phyloP scores from a whole-genome alignment of 805 yeast species.

The Candida hungchunana region DNA sequence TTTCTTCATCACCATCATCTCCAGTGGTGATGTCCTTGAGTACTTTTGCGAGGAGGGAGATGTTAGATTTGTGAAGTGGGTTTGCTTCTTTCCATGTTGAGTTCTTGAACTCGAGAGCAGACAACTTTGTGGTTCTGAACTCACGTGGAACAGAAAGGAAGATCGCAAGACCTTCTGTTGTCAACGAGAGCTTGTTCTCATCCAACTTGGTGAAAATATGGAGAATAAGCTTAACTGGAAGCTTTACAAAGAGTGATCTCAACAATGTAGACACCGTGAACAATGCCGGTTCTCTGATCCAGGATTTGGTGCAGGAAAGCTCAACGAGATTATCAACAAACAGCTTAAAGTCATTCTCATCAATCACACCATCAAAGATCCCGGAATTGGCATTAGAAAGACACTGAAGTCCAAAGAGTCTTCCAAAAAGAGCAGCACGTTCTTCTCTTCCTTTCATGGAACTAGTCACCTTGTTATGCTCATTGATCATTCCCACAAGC shows the following conservation, averaged over 20 bases:
- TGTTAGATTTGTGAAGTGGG: slow-evolving; percentile 70
- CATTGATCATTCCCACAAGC: slow-evolving; percentile 33
- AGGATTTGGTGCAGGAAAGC: slow-evolving; percentile 61
- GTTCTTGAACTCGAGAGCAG: slow-evolving; percentile 15
- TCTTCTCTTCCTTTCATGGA: slow-evolving; percentile 75
- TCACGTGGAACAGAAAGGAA: slow-evolving; percentile 48
- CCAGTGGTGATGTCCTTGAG: slow-evolving; percentile 50
- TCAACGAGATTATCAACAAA: slow-evolving; percentile 48
- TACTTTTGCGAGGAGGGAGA: slow-evolving; percentile 55
- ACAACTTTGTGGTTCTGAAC: slow-evolving; percentile 11
- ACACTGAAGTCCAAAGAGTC: slow-evolving; percentile 78
- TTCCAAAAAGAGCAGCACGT: slow-evolving; percentile 75
- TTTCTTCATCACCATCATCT: slow-evolving; percentile 27
- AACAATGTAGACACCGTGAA: slow-evolving; percentile 62
- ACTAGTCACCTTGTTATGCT: slow-evolving; percentile 35
- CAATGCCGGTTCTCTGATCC: slow-evolving; percentile 83
- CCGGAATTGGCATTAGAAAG: slow-evolving; percentile 43
- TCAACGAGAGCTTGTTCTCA: slow-evolving; percentile 50
- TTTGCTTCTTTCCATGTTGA: slow-evolving; percentile 63
- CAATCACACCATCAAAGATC: slow-evolving; percentile 13
- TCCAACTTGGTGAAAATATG: slow-evolving; percentile 42
- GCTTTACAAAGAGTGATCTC: slow-evolving; percentile 24
- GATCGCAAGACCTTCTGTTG: slow-evolving; percentile 79
- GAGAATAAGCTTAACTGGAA: slow-evolving; percentile 17
- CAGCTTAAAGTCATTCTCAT: slow-evolving; percentile 29